Evolutionary conservation across 1,284 basidiomycete species (phyloP).

Genomic region (Ganoderma meredithae): DNA sequence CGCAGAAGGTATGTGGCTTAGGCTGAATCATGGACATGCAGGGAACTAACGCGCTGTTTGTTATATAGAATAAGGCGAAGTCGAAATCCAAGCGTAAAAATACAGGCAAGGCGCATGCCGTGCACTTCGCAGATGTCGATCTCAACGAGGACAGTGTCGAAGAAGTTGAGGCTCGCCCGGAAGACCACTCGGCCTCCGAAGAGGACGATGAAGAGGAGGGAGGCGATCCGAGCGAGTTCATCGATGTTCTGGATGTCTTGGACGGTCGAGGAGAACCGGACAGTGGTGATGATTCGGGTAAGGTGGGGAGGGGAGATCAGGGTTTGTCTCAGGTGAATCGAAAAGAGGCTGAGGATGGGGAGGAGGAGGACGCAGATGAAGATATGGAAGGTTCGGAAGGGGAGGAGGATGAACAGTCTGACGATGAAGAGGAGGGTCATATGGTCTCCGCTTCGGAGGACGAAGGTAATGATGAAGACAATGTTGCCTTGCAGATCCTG

Average conservation of each 20-base stretch:
- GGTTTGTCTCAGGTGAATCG: slow-evolving; percentile 21
- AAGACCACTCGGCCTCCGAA: slow-evolving; percentile 36
- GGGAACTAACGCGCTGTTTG: background rate
- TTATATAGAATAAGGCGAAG: slow-evolving; percentile 19
- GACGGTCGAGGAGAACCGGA: slow-evolving; percentile 67
- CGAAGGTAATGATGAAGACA: slow-evolving; percentile 60
- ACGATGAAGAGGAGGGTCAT: slow-evolving; percentile 50
- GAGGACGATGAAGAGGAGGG: slow-evolving; percentile 53
- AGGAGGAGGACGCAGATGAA: slow-evolving; percentile 39
- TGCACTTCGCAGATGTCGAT: slow-evolving; percentile 64
- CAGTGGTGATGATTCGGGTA: slow-evolving; percentile 35
- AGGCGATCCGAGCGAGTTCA: slow-evolving; percentile 64
- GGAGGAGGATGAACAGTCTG: slow-evolving; percentile 44
- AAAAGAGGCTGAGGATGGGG: slow-evolving; percentile 25
- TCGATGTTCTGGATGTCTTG: slow-evolving; percentile 72
- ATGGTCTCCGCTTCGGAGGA: slow-evolving; percentile 62
- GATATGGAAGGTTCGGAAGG: slow-evolving; percentile 46
- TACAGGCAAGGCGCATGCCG: slow-evolving; percentile 34
- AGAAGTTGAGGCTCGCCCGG: slow-evolving; percentile 45
- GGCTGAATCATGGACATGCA: no score
- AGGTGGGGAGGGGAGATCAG: slow-evolving; percentile 26
- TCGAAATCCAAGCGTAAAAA: slow-evolving; percentile 34
- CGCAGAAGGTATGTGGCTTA: slow-evolving; percentile 53
- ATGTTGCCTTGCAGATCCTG: slow-evolving; percentile 71
- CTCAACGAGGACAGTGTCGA: slow-evolving; percentile 67